Evolutionary conservation across 2,329 filamentous ascomycete genomes (phyloP).

Genomic region (Alternaria novae-zelandiae): DNA sequence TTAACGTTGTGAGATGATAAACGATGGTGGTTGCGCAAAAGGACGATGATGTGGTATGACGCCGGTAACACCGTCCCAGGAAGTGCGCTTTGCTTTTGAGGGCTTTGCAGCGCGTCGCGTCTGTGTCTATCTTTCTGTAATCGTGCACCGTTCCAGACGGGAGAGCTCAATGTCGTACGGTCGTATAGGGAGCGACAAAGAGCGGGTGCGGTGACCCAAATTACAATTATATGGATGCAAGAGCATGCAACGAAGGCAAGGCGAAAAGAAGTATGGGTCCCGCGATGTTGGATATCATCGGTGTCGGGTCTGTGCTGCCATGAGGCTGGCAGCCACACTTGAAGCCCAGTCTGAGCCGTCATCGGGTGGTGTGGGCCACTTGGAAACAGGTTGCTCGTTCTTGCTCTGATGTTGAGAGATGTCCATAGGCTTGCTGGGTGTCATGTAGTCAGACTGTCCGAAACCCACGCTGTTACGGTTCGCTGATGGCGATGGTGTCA

Average conservation of each 20-base stretch:
- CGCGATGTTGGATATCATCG: constrained; percentile 31
- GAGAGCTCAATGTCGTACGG: constrained; percentile 41
- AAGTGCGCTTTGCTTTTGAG: constrained; percentile 34
- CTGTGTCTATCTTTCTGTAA: constrained; percentile 30
- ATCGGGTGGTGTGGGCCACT: constrained; percentile 95
- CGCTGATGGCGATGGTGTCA: constrained; percentile 80
- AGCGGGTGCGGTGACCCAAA: constrained; percentile 36
- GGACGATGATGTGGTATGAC: constrained; percentile 26
- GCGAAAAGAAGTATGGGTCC: constrained; percentile 20
- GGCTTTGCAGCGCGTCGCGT: constrained; percentile 25
- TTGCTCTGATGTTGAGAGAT: constrained; percentile 57
- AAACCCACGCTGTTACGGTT: constrained; percentile 80
- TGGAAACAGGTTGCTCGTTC: constrained; percentile 61
- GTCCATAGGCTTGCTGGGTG: constrained; percentile 74
- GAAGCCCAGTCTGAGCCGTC: constrained; percentile 85
- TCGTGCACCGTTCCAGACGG: constrained; percentile 49
- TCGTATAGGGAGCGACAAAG: constrained; percentile 42
- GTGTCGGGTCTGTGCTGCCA: constrained; percentile 47
- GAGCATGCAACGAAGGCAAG: constrained; percentile 35
- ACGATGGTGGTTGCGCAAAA: constrained; percentile 29
- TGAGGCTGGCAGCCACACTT: constrained; percentile 76
- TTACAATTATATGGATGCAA: constrained; percentile 43
- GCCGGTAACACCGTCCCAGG: constrained; percentile 40
- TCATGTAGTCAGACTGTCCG: constrained; percentile 65
- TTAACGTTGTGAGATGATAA: constrained; percentile 27